Base-by-base conservation (phyloP, 139 green algal species). In the Micromonas pusilla region DNA sequence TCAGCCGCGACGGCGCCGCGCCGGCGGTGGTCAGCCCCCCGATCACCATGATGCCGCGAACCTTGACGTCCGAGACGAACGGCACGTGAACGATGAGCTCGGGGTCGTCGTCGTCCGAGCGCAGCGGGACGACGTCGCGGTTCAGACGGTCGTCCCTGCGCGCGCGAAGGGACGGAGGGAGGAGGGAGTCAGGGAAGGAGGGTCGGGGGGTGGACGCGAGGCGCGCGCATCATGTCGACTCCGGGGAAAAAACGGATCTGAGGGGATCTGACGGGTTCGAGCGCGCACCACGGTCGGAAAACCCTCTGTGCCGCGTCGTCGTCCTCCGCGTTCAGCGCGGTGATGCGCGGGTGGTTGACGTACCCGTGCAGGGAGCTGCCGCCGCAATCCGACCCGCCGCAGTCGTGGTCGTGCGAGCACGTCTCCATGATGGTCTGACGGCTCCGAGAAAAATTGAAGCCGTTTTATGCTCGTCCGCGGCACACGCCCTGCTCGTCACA, bases 381-480 rank as follows among this genome's bases (percentile, higher is more conserved):
- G 2, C 38, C 81, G 53, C 81, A 85, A 28, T 72, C 52, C 52
- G 72, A 63, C 19, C 31, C 81, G 81, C 71, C 67, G 68, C 81
- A 85, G 45, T 85, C 81, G 70, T 85, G 81, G 38, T 85, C 81
- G 45, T 85, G 81, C 37, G 68, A 67, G 72, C 81, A 85, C 32
- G 16, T 57, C 45, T 57, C 9, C 45, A 57, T 23, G 45, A 16
- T 57, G 45, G 16, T 16, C 9, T 23, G 45, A 23, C 45, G 45
- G 45, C 9, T 57, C 9, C 16, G 45, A 57, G 45, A 57, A n/a
- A n/a, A n/a, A n/a, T n/a, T n/a, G n/a, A n/a, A n/a, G n/a, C n/a
- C n/a, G n/a, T n/a, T 16, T 16, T 20, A 62, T 62, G 52, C 52
- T 62, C 52, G 52, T 62, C 16, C 52, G 52, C 52, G 16, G 52